A percentile compares a stretch with the other conserved stretches of the same genome.
Conservation (phyloP, 768 basidiomycete species). For the Boletus eberwhitei region DNA sequence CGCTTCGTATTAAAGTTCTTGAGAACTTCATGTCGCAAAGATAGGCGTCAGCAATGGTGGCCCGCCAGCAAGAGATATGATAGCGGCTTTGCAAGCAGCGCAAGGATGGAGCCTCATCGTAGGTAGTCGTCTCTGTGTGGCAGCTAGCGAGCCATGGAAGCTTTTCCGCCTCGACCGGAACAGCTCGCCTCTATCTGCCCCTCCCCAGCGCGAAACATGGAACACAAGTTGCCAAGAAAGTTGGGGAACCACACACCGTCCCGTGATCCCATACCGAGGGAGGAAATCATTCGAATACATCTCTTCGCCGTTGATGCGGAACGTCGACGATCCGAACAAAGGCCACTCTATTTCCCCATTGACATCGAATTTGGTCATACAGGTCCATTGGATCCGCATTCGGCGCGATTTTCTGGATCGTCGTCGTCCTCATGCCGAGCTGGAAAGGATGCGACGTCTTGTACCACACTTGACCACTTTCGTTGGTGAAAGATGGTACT, state of each 20-base stretch:
- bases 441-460: conserved; percentile 12
- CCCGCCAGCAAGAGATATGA: conserved; percentile 29
- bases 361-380: conserved; percentile 25
- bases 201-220: background rate
- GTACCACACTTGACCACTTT: conserved; percentile 26
- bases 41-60: conserved; percentile 36
- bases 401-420: conserved; percentile 18
- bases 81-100: conserved; percentile 36
- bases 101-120: too few species aligned
- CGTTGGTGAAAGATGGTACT: conserved; percentile 19
- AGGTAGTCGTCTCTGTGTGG: too few species aligned
- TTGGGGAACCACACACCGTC: background rate
- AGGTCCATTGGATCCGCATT: conserved; percentile 17
- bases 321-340: conserved; percentile 20
- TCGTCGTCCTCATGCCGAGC: conserved; percentile 15
- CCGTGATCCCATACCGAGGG: conserved; percentile 6
- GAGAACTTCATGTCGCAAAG: conserved; percentile 29
- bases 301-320: conserved; percentile 30
- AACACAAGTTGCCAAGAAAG: background rate
- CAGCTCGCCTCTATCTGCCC: too few species aligned
- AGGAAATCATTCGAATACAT: conserved; percentile 23
- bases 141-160: too few species aligned
- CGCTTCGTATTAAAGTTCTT: conserved; percentile 17
- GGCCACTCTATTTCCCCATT: conserved; percentile 36
- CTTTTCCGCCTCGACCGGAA: too few species aligned